Evolutionary conservation across 129 eudicot genomes (phyloP).

Genomic region (Pittosporum tobira): DNA sequence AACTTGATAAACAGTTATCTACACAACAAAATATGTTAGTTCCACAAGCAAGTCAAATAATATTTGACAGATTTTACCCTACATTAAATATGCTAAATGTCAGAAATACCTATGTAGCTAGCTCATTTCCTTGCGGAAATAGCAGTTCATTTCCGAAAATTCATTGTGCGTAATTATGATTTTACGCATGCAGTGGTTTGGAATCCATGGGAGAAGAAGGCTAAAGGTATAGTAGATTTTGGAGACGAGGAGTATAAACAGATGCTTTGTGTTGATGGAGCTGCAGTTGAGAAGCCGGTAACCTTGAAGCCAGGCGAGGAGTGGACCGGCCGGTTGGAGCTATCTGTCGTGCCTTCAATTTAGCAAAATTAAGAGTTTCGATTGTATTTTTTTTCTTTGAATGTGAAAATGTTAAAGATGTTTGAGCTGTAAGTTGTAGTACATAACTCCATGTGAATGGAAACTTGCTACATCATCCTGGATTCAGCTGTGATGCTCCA

Average conservation of each 20-base stretch:
- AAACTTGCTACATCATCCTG: no score
- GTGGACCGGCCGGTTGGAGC: slow-evolving; percentile 74
- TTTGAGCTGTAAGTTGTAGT: background rate
- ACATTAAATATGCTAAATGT: no score
- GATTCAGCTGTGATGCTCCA: no score
- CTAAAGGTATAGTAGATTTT: slow-evolving; percentile 54
- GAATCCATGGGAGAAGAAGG: slow-evolving; percentile 97
- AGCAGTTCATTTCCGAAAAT: no score
- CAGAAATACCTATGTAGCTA: background rate
- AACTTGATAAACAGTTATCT: no score
- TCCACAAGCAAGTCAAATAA: no score
- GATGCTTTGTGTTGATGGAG: slow-evolving; percentile 88
- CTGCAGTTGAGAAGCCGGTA: slow-evolving; percentile 75
- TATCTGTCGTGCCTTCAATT: slow-evolving; percentile 46
- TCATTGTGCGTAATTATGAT: background rate
- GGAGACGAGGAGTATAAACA: slow-evolving; percentile 75
- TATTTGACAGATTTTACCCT: no score
- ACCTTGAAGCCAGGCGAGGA: slow-evolving; percentile 78
- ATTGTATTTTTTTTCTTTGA: no score
- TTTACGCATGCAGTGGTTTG: slow-evolving; percentile 72
- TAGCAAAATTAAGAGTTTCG: background rate
- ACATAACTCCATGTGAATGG: background rate
- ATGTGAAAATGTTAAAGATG: no score
- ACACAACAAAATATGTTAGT: no score
- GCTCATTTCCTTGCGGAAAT: no score